These are phyloP conservation scores for Coemansia sp. DNA, from an alignment of 192 early-diverging fungal genomes.

Conservation along the genomic window DNA sequence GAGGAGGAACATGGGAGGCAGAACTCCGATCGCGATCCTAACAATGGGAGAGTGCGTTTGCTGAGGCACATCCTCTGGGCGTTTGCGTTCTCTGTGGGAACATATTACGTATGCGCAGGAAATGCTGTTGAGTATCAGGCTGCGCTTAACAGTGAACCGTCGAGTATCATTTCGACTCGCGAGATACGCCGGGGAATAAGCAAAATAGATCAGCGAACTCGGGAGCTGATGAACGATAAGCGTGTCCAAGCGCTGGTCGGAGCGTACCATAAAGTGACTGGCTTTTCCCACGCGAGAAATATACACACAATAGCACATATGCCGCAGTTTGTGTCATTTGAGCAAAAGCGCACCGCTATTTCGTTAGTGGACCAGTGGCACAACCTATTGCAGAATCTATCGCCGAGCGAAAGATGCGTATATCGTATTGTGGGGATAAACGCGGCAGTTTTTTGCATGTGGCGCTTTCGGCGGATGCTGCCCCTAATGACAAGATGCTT, in stretches of 20 bases:
- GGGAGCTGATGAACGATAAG: constrained; percentile 27
- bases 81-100: constrained; percentile 25
- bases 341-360: constrained; percentile 31
- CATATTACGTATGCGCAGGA: constrained; percentile 29
- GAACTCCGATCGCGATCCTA: constrained; percentile 4
- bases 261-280: constrained; percentile 11
- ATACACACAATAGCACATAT: constrained; percentile 30
- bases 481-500: constrained; percentile 78
- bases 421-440: constrained; percentile 69
- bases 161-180: background rate
- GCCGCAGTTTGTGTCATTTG: constrained; percentile 41
- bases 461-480: constrained; percentile 66
- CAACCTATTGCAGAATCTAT: constrained; percentile 9
- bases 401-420: constrained; percentile 28
- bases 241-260: constrained; percentile 30
- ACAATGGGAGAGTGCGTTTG: constrained; percentile 14
- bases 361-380: constrained; percentile 37
- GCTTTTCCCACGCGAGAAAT: constrained; percentile 21
- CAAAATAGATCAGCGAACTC: constrained; percentile 9
- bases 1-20: constrained; percentile 9
- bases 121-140: constrained; percentile 13
- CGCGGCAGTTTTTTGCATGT: constrained; percentile 68
- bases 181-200: background rate
- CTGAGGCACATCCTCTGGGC: constrained; percentile 35
- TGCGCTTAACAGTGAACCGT: background rate